Conservation (phyloP, 2,329 filamentous ascomycete genomes). For the Neofusicoccum laricinum region DNA sequence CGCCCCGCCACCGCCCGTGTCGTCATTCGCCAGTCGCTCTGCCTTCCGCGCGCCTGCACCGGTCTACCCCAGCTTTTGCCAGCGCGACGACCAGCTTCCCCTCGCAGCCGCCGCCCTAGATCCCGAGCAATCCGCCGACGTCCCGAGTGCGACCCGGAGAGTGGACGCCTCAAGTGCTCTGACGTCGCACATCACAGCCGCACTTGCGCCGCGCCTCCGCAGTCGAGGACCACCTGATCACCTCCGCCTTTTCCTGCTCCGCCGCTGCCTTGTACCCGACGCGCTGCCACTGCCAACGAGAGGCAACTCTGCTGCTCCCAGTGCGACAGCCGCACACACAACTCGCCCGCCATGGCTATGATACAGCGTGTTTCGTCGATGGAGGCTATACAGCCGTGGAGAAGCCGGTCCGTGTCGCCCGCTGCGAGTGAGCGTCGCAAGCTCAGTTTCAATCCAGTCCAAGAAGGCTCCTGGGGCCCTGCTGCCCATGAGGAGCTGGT, state of each 20-base stretch:
- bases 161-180: background rate
- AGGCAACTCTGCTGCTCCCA: background rate
- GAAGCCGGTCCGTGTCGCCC: conserved; percentile 26
- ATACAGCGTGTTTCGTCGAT: conserved; percentile 38
- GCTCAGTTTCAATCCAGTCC: conserved; percentile 49
- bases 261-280: background rate
- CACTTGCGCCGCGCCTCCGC: background rate
- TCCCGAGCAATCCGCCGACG: background rate
- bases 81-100: background rate
- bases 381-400: conserved; percentile 41
- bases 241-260: background rate
- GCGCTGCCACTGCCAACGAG: background rate
- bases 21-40: conserved; percentile 3
- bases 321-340: background rate
- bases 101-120: background rate
- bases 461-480: conserved; percentile 40
- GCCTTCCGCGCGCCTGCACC: background rate
- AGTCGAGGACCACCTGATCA: background rate
- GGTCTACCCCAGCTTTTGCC: conserved; percentile 4
- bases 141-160: background rate
- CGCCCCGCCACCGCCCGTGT: background rate
- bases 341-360: conserved; percentile 32
- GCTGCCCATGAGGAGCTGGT: conserved; percentile 41
- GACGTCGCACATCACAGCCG: background rate
- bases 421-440: conserved; percentile 41